These are phyloP conservation scores for Camellia lanceoleosa DNA, from an alignment of 148 eudicot genomes.

Conservation along the genomic window DNA sequence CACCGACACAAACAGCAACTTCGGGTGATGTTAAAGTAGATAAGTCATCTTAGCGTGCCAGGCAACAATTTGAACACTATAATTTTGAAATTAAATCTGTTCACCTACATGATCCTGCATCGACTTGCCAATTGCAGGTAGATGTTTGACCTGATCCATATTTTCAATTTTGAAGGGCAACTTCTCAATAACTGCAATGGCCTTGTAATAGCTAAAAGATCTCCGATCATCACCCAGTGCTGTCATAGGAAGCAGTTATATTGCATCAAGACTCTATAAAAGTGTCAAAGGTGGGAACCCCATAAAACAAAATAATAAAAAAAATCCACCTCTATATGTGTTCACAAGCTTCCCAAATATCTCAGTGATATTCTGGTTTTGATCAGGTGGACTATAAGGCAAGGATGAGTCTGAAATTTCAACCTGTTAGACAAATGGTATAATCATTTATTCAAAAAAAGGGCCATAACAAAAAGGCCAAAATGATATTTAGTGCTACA, in stretches of 20 bases:
- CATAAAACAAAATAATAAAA: neutral
- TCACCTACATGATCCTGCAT: conserved; percentile 87
- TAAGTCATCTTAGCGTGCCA: neutral
- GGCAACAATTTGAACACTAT: neutral
- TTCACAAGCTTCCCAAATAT: conserved; percentile 84
- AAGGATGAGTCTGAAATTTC: conserved; percentile 34
- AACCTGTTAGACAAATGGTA: conserved; percentile 34
- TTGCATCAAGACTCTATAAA: neutral
- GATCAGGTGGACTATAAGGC: conserved; percentile 76
- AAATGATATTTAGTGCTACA: neutral
- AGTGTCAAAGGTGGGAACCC: neutral
- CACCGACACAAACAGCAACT: neutral
- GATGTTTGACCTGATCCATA: conserved; percentile 76
- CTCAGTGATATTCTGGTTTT: conserved; percentile 68
- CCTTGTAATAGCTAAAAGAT: conserved; percentile 92
- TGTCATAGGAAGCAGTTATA: conserved; percentile 18
- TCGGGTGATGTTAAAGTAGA: neutral
- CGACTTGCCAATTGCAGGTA: conserved; percentile 89
- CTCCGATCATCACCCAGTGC: conserved; percentile 96
- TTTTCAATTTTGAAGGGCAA: conserved; percentile 83
- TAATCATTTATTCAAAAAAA: conserved; percentile 11
- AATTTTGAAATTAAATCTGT: neutral
- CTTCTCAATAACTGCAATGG: conserved; percentile 89
- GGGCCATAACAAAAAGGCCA: neutral
- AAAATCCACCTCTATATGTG: conserved; percentile 70